Conservation (phyloP, 164 flowering plant genomes). For the Vitis vinifera region ASM3070453v1 NC_081808.1:4548501-4549000, state of each 20-base stretch:
- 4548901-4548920: conserved; percentile 91
- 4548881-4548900: conserved; percentile 83
- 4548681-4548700: conserved; percentile 62
- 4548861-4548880: background rate
- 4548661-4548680: background rate
- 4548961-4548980: conserved; percentile 25
- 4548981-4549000: conserved; percentile 23
- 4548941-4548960: conserved; percentile 28
- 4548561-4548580: no score
- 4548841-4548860: background rate
- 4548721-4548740: conserved; percentile 94
- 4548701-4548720: conserved; percentile 96
- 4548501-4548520: no score
- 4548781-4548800: conserved; percentile 66
- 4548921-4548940: conserved; percentile 70
- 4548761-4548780: conserved; percentile 84
- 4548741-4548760: conserved; percentile 98
- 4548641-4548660: background rate
- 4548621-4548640: no score
- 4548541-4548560: no score
- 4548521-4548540: no score
- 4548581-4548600: no score
- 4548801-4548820: conserved; percentile 16
- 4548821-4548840: background rate
- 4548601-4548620: no score